Evolutionary conservation across 2,329 filamentous ascomycete genomes (phyloP).

Genomic region (Hortaea werneckii): DNA sequence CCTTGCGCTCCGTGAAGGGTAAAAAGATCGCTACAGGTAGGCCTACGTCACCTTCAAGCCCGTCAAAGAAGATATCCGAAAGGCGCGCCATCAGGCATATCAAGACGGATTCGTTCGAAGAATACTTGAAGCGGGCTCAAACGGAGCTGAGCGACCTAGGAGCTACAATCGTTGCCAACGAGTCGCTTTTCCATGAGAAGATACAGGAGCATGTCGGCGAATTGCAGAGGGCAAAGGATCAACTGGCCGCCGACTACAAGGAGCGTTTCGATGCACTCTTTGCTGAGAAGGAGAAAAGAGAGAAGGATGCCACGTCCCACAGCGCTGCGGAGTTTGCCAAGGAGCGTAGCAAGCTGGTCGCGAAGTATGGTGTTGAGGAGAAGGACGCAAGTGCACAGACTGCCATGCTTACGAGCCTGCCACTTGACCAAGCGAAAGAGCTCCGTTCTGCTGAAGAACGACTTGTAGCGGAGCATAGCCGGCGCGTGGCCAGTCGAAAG

Average conservation of each 20-base stretch:
- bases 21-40: not conserved
- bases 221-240: conserved; percentile 25
- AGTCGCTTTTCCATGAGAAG: conserved; percentile 25
- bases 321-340: conserved; percentile 23
- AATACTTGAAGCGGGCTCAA: conserved; percentile 25
- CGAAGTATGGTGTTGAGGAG: conserved; percentile 15
- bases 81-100: conserved; percentile 1
- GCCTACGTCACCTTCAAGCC: not conserved
- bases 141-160: conserved; percentile 25
- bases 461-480: conserved; percentile 25
- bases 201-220: conserved; percentile 28
- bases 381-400: conserved; percentile 12
- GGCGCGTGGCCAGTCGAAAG: conserved; percentile 23
- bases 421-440: conserved; percentile 14
- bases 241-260: conserved; percentile 24
- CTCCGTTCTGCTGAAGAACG: conserved; percentile 22
- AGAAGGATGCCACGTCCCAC: conserved; percentile 20
- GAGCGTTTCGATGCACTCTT: conserved; percentile 23
- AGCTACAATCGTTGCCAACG: conserved; percentile 25
- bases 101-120: conserved; percentile 23
- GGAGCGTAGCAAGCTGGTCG: conserved; percentile 23
- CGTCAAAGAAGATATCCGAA: not conserved
- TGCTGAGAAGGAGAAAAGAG: conserved; percentile 20
- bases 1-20: conserved; percentile 1
- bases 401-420: conserved; percentile 14